Conservation (phyloP, 345 rosid species). For the Salix purpurea region DNA sequence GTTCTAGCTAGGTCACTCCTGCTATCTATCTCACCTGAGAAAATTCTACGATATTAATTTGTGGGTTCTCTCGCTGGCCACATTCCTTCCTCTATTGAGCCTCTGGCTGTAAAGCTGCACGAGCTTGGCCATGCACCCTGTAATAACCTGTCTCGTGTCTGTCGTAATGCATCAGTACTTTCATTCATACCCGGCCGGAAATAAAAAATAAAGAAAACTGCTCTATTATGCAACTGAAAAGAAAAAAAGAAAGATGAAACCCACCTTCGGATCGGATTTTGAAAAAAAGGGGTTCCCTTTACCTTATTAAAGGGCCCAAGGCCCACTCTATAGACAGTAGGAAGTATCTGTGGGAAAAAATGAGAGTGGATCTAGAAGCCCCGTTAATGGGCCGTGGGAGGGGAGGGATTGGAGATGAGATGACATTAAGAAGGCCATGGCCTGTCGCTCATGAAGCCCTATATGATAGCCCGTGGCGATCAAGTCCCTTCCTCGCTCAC, state of each 20-base stretch:
- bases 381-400: too few relatives aligned
- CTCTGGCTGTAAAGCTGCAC: background rate
- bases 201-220: background rate
- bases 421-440: too few relatives aligned
- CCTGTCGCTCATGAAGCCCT: too few relatives aligned
- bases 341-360: too few relatives aligned
- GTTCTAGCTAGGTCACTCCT: conserved; percentile 41
- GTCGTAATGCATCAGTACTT: background rate
- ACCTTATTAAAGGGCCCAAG: too few relatives aligned
- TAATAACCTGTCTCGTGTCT: background rate
- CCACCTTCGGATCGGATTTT: background rate
- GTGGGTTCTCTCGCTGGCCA: background rate
- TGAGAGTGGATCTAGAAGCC: too few relatives aligned
- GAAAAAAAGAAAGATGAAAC: background rate
- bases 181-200: background rate
- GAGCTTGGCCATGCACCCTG: background rate
- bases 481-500: too few relatives aligned
- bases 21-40: background rate
- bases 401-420: too few relatives aligned
- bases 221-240: background rate
- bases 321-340: too few relatives aligned
- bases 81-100: background rate
- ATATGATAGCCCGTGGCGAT: too few relatives aligned
- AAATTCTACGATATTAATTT: background rate
- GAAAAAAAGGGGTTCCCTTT: background rate